Base-by-base conservation (phyloP, 805 yeast species). In the Myxozyma mucilagina region DNA sequence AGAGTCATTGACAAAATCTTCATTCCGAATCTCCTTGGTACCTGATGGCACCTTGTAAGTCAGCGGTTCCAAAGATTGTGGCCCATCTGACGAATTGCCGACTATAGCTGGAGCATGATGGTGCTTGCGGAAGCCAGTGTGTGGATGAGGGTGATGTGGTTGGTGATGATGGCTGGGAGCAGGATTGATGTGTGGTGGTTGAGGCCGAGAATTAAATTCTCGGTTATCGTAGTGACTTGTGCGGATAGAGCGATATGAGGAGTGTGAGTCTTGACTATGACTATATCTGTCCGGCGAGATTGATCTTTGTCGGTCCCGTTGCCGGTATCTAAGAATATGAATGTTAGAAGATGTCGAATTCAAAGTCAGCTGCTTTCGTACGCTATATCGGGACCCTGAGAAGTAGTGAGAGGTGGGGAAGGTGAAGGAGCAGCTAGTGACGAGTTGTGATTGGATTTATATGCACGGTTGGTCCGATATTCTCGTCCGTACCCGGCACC, bases 1-100 rank as follows among this genome's bases (percentile, higher is more conserved):
- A 16, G 58, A 43, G 18, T 67, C 68, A 24, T 59, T 57, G 5
- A 24, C 47, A 49, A 47, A 61, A 24, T 67, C 69, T 11, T 60
- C 70, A 14, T 50, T 32, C 16, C 55, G 57, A 34, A 67, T 59
- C 31, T 61, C 59, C 13, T 41, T 41, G 4, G 66, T 43, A 10
- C 59, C 64, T 5, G 52, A 60, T 5, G 70, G 70, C n/a, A 67
- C 50, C 11, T 66, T 59, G 42, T 67, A 67, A 6, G 65, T 55
- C 5, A 67, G 67, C 11, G 70, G 61, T 31, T 63, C 69, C 45
- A 58, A 63, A 14, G 67, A 63, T 36, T 41, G 50, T 7, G 49
- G 56, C n/a, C 34, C 32, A 29, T 47, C 59, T 7, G 70, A 68
- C 13, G 67, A 39, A 14, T 63, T 69, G n/a, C 53, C 59, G 18